Percentiles rank a stretch among this genome's conserved stretches.
Evolutionary conservation across 176 grass and related monocot species (phyloP).

Genomic region (Cenchrus fungigraminus): DNA sequence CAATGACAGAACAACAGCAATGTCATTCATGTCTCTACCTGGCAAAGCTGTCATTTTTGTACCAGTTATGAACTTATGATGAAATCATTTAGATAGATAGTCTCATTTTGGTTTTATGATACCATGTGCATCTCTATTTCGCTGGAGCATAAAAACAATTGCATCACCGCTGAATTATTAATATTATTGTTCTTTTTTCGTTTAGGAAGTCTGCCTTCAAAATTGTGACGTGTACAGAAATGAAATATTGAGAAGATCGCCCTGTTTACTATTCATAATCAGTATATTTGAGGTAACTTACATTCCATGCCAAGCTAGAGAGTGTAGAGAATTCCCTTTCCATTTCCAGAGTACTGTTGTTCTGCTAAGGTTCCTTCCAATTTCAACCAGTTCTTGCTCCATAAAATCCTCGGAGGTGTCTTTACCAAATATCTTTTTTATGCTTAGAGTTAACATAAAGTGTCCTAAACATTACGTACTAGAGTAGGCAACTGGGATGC

Average conservation of each 20-base stretch:
- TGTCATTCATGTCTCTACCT: constrained; percentile 46
- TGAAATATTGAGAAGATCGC: background rate
- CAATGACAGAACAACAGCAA: constrained; percentile 30
- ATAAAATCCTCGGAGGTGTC: constrained; percentile 16
- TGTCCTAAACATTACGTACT: background rate
- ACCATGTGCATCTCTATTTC: background rate
- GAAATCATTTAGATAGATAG: constrained; percentile 36
- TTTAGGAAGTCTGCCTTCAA: background rate
- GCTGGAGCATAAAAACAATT: background rate
- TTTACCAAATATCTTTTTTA: background rate
- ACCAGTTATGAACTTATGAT: background rate
- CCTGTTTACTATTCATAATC: constrained; percentile 19
- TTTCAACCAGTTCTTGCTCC: constrained; percentile 3
- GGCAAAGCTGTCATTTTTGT: constrained; percentile 28
- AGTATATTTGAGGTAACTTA: constrained; percentile 18
- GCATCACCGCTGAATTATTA: background rate
- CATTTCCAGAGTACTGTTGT: background rate
- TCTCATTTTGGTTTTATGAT: constrained; percentile 12
- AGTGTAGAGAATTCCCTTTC: background rate
- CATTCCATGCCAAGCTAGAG: constrained; percentile 4
- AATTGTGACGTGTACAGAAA: constrained; percentile 10
- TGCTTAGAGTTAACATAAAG: constrained; percentile 37
- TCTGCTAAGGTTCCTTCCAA: background rate
- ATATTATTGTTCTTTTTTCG: background rate
- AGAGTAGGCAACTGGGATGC: background rate